Base-by-base conservation (phyloP, 768 basidiomycete species). In the Rhodotorula graminis region DNA sequence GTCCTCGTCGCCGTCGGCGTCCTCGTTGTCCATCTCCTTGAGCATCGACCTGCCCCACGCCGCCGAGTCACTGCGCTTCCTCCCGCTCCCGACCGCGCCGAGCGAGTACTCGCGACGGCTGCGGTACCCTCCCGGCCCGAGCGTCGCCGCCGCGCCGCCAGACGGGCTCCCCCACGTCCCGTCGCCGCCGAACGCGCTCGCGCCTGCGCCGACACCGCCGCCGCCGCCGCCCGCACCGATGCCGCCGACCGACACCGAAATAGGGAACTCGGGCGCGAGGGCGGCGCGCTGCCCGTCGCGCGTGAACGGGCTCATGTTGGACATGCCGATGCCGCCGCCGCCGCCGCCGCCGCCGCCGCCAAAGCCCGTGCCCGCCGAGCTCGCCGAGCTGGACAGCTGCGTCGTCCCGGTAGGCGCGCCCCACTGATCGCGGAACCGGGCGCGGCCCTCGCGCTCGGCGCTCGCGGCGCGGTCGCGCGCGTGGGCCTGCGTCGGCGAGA, bases 51-150 rank as follows among this genome's bases (percentile, higher is more conserved):
- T n/a, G 40, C 62, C 55, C 56, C 73, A 67, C 69, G 71, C 72
- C 14, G 72, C 66, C 33, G 59, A 55, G 31, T 77, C 76, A 9
- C 73, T 68, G 31, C 76, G 37, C 65, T 74, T 74, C 19, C 76
- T 31, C 14, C 76, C 73, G 6, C 49, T 71, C 25, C 76, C 76
- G 21, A 77, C 76, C 29, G 76, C 73, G 3, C 76, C 76, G n/a
- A 77, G 49, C 31, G 56, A 61, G 64, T 74, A 67, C 12, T 77
- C 74, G 29, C 69, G n/a, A 59, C 65, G 49, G 16, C 55, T 65
- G 31, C 60, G 53, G 60, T 70, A 72, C n/a, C 27, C 42, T 1
- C 25, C 37, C 2, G n/a, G 8, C 3, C 46, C 46, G 40, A 31
- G 12, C 42, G 14, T 40, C 52, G 23, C 27, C 6, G 14, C n/a